Evolutionary conservation across 164 flowering plant species (phyloP), one percentile per base, ranked within the genome.

Genomic region (Platanus orientalis): DNA sequence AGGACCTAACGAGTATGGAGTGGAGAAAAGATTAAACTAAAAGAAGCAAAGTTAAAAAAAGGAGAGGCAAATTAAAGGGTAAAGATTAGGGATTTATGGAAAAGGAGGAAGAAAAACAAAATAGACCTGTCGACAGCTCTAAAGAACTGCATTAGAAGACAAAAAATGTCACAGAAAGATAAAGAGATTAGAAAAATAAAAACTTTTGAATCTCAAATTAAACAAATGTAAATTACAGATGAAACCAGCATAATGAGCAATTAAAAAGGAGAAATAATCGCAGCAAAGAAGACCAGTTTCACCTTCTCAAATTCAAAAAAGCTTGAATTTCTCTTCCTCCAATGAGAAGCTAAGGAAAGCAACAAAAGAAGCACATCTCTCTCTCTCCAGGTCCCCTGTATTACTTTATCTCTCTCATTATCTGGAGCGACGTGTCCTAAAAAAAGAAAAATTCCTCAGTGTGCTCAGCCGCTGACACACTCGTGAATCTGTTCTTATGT

Each of bases 101-200:
- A 65, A 48, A 28, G 30, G 42, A 0, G 12, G 9, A 32, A 32
- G 9, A 32, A 32, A 36, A 36, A 36, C 0, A 36, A 7, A 0
- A 36, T 65, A 71, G 57, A 47, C 73, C 84, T 81, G 83, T 74
- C 88, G 74, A 51, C 52, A 58, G 78, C 90, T 85, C 86, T 84
- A 88, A 85, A 73, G 73, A 78, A 73, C 77, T 73, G 83, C 73
- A 67, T 76, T 77, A 81, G 68, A 78, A 69, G 89, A 83, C 89
- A 83, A 85, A 80, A 70, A 68, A 78, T 72, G 79, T 74, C 75
- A 72, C 76, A 75, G 74, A 78, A 68, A 78, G 73, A 76, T 57
- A 66, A 74, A 82, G 77, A 64, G 57, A 40, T 54, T 53, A 44
- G 42, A 54, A 42, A 40, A 66, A 60, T 52, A 52, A 60, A 60